Conservation (phyloP, 768 basidiomycete species). For the Leccinum aurantiacum region DNA sequence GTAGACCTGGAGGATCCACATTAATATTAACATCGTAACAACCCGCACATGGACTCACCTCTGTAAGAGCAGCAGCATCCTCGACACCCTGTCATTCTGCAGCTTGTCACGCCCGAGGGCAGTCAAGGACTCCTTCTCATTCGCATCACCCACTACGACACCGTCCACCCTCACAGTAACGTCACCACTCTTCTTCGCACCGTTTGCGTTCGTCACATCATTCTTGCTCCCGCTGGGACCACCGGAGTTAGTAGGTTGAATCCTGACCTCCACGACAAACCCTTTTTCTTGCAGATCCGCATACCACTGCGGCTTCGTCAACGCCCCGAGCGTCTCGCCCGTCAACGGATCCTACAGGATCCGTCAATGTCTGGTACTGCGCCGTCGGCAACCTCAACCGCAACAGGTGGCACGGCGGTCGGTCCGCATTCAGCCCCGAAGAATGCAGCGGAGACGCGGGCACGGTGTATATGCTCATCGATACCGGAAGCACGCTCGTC, state of each 20-base stretch:
- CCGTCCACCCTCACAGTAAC: slow-evolving; percentile 38
- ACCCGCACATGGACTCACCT: slow-evolving; percentile 43
- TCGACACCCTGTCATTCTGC: slow-evolving; percentile 65
- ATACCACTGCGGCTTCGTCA: slow-evolving; percentile 73
- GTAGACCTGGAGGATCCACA: slow-evolving; percentile 41
- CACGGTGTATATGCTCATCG: slow-evolving; percentile 66
- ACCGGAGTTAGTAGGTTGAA: slow-evolving; percentile 46
- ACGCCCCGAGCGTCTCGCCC: slow-evolving; percentile 58
- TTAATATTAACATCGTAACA: slow-evolving; percentile 2
- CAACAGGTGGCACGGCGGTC: slow-evolving; percentile 68
- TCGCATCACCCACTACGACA: slow-evolving; percentile 44
- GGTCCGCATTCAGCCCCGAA: slow-evolving; percentile 55
- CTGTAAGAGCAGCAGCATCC: slow-evolving; percentile 59
- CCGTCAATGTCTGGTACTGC: slow-evolving; percentile 68
- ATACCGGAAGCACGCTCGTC: slow-evolving; percentile 48
- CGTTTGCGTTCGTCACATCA: slow-evolving; percentile 1
- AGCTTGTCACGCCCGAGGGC: slow-evolving; percentile 73
- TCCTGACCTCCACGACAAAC: slow-evolving; percentile 54
- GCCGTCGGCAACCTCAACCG: slow-evolving; percentile 83
- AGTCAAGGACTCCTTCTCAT: slow-evolving; percentile 79
- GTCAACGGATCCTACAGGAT: slow-evolving; percentile 80
- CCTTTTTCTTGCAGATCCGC: slow-evolving; percentile 59
- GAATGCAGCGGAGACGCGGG: slow-evolving; percentile 83
- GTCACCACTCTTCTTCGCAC: slow-evolving; percentile 10
- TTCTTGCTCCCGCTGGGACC: slow-evolving; percentile 1